Evolutionary conservation across 805 yeast species (phyloP), one percentile per base, ranked within the genome.

Genomic region (Alloascoidea africana): DNA sequence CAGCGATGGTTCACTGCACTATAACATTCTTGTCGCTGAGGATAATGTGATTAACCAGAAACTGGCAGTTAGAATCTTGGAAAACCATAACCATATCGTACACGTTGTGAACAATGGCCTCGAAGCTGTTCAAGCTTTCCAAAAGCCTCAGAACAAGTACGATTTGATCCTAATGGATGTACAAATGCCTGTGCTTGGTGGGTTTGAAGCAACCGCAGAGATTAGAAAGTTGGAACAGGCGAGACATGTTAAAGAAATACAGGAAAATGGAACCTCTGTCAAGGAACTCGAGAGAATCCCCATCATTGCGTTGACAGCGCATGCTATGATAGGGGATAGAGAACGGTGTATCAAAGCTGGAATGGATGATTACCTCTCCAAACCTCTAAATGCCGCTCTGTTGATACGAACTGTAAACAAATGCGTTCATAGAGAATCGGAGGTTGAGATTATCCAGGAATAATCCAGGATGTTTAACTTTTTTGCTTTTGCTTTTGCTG

Each of bases 121-220:
- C 41, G 84, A 83, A 47, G 94, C 94, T 1, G 68, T 73, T 45
- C 82, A 82, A 42, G 87, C 86, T 1, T 74, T 82, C 34, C 65
- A 75, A 52, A 65, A 68, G 45, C n/a, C n/a, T n/a, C n/a, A n/a
- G n/a, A 70, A 68, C 43, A 65, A 68, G 36, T 84, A 76, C 52
- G 94, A 84, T 53, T 87, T 81, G 35, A 80, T 84, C 14, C 67
- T 84, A 46, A 84, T 84, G 95, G 94, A 84, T 60, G 94, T 84
- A 34, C 95, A 84, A 55, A 84, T 84, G 95, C 94, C 94, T 4
- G 82, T 82, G 11, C 84, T 84, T 89, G 94, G 94, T 18, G 95
- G 95, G 0, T 84, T 84, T 54, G 95, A 84, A 52, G 94, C 94
- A 2, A 83, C 94, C 1, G 83, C 78, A 35, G 73, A 75, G 55